Evolutionary conservation across 768 basidiomycete genomes (phyloP).

Genomic region (Suillus hirtellus): DNA sequence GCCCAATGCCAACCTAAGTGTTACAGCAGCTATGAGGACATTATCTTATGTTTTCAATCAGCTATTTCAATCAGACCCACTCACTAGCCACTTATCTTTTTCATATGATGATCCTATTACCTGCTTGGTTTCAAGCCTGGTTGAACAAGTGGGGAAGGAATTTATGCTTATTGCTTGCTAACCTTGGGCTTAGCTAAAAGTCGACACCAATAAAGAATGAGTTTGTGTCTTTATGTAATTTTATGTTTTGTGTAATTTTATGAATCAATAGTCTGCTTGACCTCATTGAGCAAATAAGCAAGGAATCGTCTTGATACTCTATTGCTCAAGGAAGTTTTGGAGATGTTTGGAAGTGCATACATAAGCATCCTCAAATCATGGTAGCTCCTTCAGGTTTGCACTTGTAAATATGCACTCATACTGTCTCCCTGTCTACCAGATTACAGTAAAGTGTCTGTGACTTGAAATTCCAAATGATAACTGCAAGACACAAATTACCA

Average conservation of each 20-base stretch:
- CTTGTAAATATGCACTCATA: conserved; percentile 14
- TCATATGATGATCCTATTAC: too few species aligned
- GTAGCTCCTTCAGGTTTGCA: background rate
- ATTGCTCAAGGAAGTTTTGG: conserved; percentile 19
- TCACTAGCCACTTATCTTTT: too few species aligned
- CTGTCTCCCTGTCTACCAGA: background rate
- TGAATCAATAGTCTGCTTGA: background rate
- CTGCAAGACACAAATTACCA: background rate
- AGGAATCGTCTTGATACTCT: background rate
- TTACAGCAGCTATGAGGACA: too few species aligned
- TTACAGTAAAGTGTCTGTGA: background rate
- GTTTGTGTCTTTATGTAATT: background rate
- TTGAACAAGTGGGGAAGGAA: background rate
- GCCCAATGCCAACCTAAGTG: too few species aligned
- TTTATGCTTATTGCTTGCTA: background rate
- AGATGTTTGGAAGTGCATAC: conserved; percentile 29
- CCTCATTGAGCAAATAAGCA: conserved; percentile 3
- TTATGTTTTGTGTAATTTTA: background rate
- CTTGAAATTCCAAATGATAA: background rate
- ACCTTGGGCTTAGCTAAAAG: background rate
- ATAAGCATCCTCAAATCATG: background rate
- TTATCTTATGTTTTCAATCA: too few species aligned
- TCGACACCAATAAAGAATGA: background rate
- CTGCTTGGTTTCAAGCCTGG: background rate
- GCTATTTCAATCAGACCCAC: too few species aligned